Conservation (phyloP, 169 alveolate genomes). For the Eimeria necatrix region DNA sequence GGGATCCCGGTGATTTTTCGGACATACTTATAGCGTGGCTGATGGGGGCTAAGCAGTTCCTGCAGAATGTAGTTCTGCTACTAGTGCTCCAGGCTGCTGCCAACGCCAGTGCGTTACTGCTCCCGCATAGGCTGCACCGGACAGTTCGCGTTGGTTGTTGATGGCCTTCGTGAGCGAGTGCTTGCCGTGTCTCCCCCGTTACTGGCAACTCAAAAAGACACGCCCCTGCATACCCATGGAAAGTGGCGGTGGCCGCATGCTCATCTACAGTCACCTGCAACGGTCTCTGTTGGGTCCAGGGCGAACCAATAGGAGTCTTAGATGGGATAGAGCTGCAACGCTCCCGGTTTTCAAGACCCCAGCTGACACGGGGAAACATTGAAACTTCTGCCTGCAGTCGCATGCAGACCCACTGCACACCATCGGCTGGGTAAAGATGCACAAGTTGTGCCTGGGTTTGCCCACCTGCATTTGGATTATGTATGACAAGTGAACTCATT, state of each 20-base stretch:
- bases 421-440: not conserved
- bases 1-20: not conserved
- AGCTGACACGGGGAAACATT: conserved; percentile 26
- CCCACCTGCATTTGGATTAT: too few relatives aligned
- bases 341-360: conserved; percentile 9
- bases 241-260: not conserved
- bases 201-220: not conserved
- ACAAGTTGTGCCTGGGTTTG: too few relatives aligned
- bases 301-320: not conserved
- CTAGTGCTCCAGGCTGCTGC: not conserved
- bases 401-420: not conserved
- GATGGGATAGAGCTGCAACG: conserved; percentile 15
- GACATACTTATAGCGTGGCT: not conserved
- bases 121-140: conserved; percentile 8
- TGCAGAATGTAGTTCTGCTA: not conserved
- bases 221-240: conserved; percentile 46
- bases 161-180: not conserved
- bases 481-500: too few relatives aligned
- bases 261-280: conserved; percentile 28
- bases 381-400: conserved; percentile 26
- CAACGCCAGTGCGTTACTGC: not conserved
- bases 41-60: not conserved
- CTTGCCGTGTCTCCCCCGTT: not conserved
- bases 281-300: conserved; percentile 11
- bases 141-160: not conserved